Percentiles rank a stretch among this genome's conserved stretches.
Conservation (phyloP, 495 filamentous ascomycete species). For the Opeltia flavorubescens region DNA sequence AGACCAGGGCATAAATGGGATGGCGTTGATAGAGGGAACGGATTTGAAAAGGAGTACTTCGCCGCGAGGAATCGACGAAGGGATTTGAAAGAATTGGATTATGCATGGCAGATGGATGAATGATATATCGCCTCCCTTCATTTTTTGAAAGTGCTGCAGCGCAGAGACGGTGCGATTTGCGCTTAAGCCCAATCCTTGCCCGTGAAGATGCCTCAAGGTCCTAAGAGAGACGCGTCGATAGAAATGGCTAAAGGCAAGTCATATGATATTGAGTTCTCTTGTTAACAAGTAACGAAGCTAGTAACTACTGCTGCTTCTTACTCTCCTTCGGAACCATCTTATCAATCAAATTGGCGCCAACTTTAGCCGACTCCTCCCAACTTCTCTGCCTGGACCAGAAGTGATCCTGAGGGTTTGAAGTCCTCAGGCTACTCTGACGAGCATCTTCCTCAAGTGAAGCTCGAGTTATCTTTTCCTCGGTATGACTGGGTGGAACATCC, state of each 20-base stretch:
- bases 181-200: too few species aligned
- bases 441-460: conserved; percentile 53
- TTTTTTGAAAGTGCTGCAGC: too few species aligned
- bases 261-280: not conserved
- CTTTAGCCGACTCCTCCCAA: conserved; percentile 42
- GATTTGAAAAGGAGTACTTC: conserved; percentile 92
- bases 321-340: conserved; percentile 26
- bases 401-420: conserved; percentile 39
- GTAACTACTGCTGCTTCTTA: conserved; percentile 44
- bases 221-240: not conserved
- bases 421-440: conserved; percentile 35
- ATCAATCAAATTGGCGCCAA: conserved; percentile 44
- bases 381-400: conserved; percentile 60
- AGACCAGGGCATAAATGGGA: conserved; percentile 89
- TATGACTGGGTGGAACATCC: conserved; percentile 13
- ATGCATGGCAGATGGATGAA: conserved; percentile 53
- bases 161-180: too few species aligned
- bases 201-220: too few species aligned
- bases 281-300: not conserved
- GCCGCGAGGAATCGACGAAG: conserved; percentile 63
- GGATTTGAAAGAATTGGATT: conserved; percentile 65
- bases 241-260: not conserved
- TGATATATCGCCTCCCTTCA: not conserved
- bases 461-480: conserved; percentile 30
- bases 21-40: conserved; percentile 88